phyloP scores from a whole-genome alignment of 768 basidiomycete species.

The Panellus pusillus region DNA sequence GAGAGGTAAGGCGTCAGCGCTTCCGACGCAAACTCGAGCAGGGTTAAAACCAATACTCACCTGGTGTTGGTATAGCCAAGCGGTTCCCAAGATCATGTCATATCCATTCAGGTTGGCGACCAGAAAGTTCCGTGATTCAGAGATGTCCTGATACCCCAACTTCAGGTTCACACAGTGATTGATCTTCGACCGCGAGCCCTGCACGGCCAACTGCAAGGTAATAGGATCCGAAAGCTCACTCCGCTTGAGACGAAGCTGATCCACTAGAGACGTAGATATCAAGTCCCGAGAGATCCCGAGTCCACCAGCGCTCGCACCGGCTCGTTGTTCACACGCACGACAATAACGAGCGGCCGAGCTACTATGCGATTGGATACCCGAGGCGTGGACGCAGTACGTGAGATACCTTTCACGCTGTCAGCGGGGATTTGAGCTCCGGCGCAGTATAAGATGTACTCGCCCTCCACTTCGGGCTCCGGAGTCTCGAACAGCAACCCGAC shows the following conservation, averaged over 20 bases:
- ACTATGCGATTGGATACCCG: background rate
- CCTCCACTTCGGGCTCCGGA: too few relatives aligned
- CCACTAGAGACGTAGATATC: slow-evolving; percentile 25
- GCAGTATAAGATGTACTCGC: too few relatives aligned
- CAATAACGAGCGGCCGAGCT: slow-evolving; percentile 24
- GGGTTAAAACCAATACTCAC: slow-evolving; percentile 11
- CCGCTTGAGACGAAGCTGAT: slow-evolving; percentile 22
- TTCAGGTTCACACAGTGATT: slow-evolving; percentile 3
- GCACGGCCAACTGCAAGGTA: slow-evolving; percentile 28
- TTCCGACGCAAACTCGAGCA: slow-evolving; percentile 13
- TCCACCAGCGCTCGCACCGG: slow-evolving; percentile 27
- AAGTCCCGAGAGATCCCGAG: slow-evolving; percentile 29
- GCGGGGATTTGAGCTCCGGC: too few relatives aligned
- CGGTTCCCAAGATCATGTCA: slow-evolving; percentile 7
- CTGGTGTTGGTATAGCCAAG: slow-evolving; percentile 1
- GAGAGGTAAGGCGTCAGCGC: slow-evolving; percentile 4
- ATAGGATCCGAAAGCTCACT: slow-evolving; percentile 25
- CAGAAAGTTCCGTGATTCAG: slow-evolving; percentile 17
- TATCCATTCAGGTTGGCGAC: slow-evolving; percentile 6
- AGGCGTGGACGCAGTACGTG: background rate
- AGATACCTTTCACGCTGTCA: too few relatives aligned
- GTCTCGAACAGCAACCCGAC: too few relatives aligned
- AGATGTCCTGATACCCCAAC: slow-evolving; percentile 26
- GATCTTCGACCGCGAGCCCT: slow-evolving; percentile 28
- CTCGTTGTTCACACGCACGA: slow-evolving; percentile 24